Base-by-base conservation (phyloP, 2,329 filamentous ascomycete species). In the Cadophora luteo-olivacea region DNA sequence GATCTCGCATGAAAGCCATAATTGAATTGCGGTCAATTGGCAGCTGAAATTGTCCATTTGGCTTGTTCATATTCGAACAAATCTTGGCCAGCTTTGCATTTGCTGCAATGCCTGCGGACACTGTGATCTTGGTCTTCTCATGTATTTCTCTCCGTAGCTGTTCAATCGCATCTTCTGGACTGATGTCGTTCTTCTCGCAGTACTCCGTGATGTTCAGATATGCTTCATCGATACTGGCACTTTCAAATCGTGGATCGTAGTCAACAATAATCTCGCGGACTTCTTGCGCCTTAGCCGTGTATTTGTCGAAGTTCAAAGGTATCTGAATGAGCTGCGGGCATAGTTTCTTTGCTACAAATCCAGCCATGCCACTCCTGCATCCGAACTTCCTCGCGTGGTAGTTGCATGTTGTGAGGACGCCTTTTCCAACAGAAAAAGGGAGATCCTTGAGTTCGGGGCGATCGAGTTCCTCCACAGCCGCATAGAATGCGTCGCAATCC, bases 401-500 rank as follows among this genome's bases (percentile, higher is more conserved):
- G 78, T 98, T 99, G 77, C 88, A 90, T 0, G 87, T 90, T 24
- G 87, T 89, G 32, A 90, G 78, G 2, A 91, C 88, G 2, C 88
- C 88, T 19, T 79, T 82, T 0, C 96, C 96, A 0, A 99, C 96
- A 0, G 95, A 94, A 81, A 99, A 97, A 0, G 96, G 96, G 0
- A 97, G 83, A 49, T 94, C 84, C 69, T 91, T 92, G 57, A 99
- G 85, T 77, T 97, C 94, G 0, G 95, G 96, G 0, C 91, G 86
- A 75, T 93, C 91, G 3, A 94, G 85, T 73, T 90, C 92, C 79
- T 98, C 96, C 0, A 98, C 96, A 0, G 96, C 93, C 0, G 96
- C 96, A 77, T 96, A 99, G 80, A 99, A 99, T 19, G 96, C 96
- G 82, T 99, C 96, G 80, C 96, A 98, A 79, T 99, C 96, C 60